Evolutionary conservation across 306 rosid species (phyloP), one percentile per base, ranked within the genome.

Genomic region (Neltuma alba): DNA sequence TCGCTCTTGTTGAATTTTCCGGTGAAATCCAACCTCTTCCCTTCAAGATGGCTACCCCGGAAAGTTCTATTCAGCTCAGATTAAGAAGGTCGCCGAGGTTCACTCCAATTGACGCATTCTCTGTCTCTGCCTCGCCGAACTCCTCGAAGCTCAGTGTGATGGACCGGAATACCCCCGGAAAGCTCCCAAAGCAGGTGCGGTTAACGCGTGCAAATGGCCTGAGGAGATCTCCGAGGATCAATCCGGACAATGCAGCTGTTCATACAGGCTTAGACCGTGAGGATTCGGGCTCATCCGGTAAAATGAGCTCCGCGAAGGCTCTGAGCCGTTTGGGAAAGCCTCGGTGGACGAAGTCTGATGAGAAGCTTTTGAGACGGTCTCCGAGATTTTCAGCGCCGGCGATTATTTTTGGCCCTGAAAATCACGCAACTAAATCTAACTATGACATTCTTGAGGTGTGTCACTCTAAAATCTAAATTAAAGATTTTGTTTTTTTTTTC

Each of bases 151-250:
- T 61, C 15, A 13, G 2, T 47, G 27, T 47, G 67, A 11, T 41
- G 71, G 73, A 61, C 6, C 75, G 45, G 7, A 16, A 37, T 33
- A 34, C 25, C 7, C 7, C 72, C 6, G 4, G 72, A 66, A 66
- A 66, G 47, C 14, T 48, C 12, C 55, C 74, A 41, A 68, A 76
- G 60, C 50, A 76, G 14, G 42, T 36, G 6, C 23, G 34, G 27
- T 0, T 23, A 5, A 6, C 20, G 74, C 67, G 67, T 72, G 68
- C 80, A 52, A 38, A 10, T 11, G 68, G 25, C 68, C 20, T 60
- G 63, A 66, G 87, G 68, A 85, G 82, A 76, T 91, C 91, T 36
- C 82, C 81, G 20, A 73, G 88, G 11, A 30, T 69, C 6, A 36
- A 2, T 8, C 69, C 85, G 0, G 36, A 77, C 18, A 65, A 71